phyloP scores from a whole-genome alignment of 176 grass and related monocot species.

The Carex parvula region DNA sequence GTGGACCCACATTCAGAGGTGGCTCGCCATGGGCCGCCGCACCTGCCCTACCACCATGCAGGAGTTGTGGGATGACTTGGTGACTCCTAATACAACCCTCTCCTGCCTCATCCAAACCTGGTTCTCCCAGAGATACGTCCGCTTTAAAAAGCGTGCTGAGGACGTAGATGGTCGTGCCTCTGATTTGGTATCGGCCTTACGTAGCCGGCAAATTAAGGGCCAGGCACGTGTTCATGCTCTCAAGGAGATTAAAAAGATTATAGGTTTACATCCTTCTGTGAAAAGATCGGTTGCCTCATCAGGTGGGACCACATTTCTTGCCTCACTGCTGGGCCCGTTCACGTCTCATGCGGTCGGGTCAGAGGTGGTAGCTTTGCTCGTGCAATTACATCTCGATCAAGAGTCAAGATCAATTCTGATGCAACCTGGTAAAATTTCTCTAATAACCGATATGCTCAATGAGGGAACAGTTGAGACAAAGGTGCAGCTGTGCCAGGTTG shows the following conservation, averaged over 20 bases:
- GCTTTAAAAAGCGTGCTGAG: conserved; percentile 85
- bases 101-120: conserved; percentile 83
- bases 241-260: conserved; percentile 55
- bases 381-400: conserved; percentile 55
- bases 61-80: conserved; percentile 82
- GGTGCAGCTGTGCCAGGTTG: conserved; percentile 70
- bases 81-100: conserved; percentile 91
- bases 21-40: conserved; percentile 78
- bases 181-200: conserved; percentile 59
- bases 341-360: conserved; percentile 83
- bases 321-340: conserved; percentile 79
- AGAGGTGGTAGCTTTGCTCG: conserved; percentile 77
- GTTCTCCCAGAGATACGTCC: conserved; percentile 80
- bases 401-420: conserved; percentile 62
- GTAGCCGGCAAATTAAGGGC: conserved; percentile 66
- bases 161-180: conserved; percentile 89
- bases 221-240: conserved; percentile 71
- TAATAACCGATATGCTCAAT: conserved; percentile 86
- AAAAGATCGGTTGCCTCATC: conserved; percentile 59
- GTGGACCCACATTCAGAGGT: conserved; percentile 72
- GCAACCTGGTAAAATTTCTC: conserved; percentile 84
- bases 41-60: conserved; percentile 99
- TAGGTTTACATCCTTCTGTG: conserved; percentile 52
- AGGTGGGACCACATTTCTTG: conserved; percentile 46
- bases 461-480: conserved; percentile 83